Evolutionary conservation across 768 basidiomycete genomes (phyloP).

Genomic region (Dendrothele bispora): DNA sequence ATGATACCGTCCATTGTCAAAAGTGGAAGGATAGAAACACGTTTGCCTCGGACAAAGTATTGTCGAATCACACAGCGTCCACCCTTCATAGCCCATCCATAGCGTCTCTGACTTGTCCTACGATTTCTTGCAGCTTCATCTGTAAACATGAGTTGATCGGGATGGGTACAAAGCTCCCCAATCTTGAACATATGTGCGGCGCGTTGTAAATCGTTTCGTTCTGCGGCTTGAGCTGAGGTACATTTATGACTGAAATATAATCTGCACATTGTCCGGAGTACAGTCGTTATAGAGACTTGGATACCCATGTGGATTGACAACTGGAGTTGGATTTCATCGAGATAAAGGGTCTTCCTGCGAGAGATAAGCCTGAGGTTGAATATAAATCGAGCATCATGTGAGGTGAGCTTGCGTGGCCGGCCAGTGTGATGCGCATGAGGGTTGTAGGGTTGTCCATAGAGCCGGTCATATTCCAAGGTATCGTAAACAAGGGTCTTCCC

Average conservation of each 20-base stretch:
- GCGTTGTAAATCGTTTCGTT: not conserved
- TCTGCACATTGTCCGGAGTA: no score
- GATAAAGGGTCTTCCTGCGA: no score
- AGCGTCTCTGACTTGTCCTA: slow-evolving; percentile 7
- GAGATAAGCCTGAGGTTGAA: no score
- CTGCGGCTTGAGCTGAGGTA: not conserved
- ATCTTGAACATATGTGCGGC: not conserved
- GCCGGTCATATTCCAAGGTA: no score
- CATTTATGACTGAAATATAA: not conserved
- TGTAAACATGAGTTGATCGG: slow-evolving; percentile 1
- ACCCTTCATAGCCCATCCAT: slow-evolving; percentile 1
- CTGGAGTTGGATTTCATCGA: no score
- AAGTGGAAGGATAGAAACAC: slow-evolving; percentile 17
- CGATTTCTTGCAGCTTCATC: slow-evolving; percentile 1
- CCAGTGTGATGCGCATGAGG: no score
- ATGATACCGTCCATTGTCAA: slow-evolving; percentile 24
- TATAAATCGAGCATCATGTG: no score
- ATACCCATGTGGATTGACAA: no score
- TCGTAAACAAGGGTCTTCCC: no score
- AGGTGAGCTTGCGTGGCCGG: no score
- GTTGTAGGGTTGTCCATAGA: no score
- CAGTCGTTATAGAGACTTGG: no score
- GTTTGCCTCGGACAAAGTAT: not conserved
- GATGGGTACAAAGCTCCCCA: not conserved
- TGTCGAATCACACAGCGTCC: not conserved